Evolutionary conservation across 805 yeast species (phyloP), one percentile per base, ranked within the genome.

Genomic region (Metschnikowia amazonensis): DNA sequence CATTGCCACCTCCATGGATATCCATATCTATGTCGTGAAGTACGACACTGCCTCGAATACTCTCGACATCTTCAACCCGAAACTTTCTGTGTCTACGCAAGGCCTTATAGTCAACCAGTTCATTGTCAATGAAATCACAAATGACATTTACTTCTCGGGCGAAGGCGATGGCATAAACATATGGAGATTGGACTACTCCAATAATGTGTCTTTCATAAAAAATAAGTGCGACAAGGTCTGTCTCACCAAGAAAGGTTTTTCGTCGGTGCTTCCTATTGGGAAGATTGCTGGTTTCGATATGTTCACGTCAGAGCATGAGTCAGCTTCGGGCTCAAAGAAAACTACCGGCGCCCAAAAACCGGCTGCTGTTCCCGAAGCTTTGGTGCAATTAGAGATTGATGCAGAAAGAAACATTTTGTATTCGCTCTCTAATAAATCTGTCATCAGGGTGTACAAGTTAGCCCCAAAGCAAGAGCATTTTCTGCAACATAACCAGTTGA

Each of bases 121-220:
- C 43, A 70, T 76, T 0, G 70, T 78, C 2, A 78, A 79, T 56
- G 79, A 80, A 17, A 65, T 69, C 36, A 82, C 94, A 0, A 85
- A 88, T 38, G 89, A 92, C 46, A 79, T 94, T 4, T 88, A 87
- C 60, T 88, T 95, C 63, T 75, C 86, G 7, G 95, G 96, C n/a
- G 76, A 76, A 33, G 80, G 83, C 17, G 89, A 86, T 53, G 92
- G 89, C 1, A 67, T 74, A 30, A 81, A 90, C 55, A 74, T 94
- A 35, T 94, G 97, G 96, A 92, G 88, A 60, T 70, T 94, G 44
- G 82, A 80, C 48, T 94, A 94, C 61, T 77, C 90, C 5, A 85
- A 83, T 52, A 77, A 85, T 21, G 94, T 89, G 39, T 84, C 87
- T 44, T 92, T 96, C 87, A 89, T 89, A 61, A 80, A 82, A 51